phyloP scores from a whole-genome alignment of 2,329 filamentous ascomycete species.

The Clarireedia paspali region DNA sequence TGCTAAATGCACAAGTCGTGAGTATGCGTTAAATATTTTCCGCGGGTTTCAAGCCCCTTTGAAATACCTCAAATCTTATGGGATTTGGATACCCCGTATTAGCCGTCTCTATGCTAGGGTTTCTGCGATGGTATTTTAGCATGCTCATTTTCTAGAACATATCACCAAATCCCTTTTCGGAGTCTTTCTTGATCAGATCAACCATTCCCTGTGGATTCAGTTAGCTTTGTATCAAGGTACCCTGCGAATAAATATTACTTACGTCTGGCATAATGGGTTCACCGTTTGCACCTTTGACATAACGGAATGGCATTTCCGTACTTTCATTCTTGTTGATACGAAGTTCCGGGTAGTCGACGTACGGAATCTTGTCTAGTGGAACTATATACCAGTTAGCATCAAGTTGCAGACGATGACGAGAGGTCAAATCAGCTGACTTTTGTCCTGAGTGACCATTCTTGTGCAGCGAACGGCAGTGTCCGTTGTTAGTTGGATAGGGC shows the following conservation, averaged over 20 bases:
- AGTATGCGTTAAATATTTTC: no score
- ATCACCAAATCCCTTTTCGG: constrained; percentile 85
- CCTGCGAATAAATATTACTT: constrained; percentile 23
- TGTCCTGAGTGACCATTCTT: constrained; percentile 76
- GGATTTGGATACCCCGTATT: not conserved
- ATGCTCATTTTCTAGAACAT: constrained; percentile 52
- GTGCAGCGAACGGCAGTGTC: constrained; percentile 95
- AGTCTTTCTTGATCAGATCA: constrained; percentile 86
- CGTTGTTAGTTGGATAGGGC: constrained; percentile 95
- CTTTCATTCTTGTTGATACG: constrained; percentile 86
- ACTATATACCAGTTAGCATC: constrained; percentile 40
- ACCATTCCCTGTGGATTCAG: constrained; percentile 63
- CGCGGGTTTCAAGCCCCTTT: no score
- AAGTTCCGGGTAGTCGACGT: constrained; percentile 83
- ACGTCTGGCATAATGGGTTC: constrained; percentile 89
- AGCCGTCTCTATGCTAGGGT: not conserved
- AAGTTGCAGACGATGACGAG: not conserved
- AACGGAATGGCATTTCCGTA: constrained; percentile 96
- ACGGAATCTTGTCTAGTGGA: constrained; percentile 69
- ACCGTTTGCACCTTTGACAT: constrained; percentile 69
- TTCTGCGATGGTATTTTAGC: not conserved
- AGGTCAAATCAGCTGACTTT: constrained; percentile 47
- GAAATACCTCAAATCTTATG: not conserved
- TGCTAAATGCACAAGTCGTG: no score
- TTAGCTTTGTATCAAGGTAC: not conserved